Evolutionary conservation across 192 early-diverging fungal species (phyloP).

Genomic region (Backusella westeae): DNA sequence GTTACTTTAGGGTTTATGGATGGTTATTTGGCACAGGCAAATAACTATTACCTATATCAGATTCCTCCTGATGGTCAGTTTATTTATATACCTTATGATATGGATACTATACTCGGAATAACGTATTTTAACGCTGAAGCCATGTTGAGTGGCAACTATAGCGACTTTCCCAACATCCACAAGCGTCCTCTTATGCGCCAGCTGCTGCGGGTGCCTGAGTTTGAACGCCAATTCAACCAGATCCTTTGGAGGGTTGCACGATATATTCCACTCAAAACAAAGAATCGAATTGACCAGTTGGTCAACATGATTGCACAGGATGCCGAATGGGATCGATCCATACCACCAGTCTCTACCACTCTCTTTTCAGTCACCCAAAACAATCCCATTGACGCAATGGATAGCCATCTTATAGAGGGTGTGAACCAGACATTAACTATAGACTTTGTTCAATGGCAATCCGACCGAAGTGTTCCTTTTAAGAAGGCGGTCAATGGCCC

Average conservation of each 20-base stretch:
- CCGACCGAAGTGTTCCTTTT: neutral
- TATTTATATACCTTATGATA: constrained; percentile 3
- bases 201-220: neutral
- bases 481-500: neutral
- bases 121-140: neutral
- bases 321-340: neutral
- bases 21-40: neutral
- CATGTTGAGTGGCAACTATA: constrained; percentile 3
- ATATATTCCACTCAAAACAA: neutral
- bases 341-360: neutral
- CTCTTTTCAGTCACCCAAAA: neutral
- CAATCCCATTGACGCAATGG: neutral
- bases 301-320: constrained; percentile 1
- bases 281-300: neutral
- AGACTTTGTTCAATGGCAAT: neutral
- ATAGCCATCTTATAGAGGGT: neutral
- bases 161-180: neutral
- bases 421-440: neutral
- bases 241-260: neutral
- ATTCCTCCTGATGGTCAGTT: neutral
- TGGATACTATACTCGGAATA: neutral
- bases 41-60: constrained; percentile 10
- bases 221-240: neutral
- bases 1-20: neutral
- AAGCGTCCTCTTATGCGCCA: neutral